Conservation (phyloP, 148 eudicot species). For the Selenicereus undatus region DNA sequence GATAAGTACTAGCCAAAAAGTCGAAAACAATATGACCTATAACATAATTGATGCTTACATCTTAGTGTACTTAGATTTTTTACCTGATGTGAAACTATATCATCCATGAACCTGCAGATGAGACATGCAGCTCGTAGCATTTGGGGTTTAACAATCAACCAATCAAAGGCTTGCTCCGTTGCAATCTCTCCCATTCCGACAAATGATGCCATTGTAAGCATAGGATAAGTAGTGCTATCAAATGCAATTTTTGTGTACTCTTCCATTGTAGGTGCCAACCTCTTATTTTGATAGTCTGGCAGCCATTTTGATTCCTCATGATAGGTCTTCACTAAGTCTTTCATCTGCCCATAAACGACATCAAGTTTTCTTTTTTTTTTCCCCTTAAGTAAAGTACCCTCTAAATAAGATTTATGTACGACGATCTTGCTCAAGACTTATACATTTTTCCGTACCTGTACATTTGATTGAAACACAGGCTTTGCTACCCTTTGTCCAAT, state of each 20-base stretch:
- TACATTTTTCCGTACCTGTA: too few relatives aligned
- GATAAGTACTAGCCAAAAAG: too few relatives aligned
- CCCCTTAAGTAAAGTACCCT: too few relatives aligned
- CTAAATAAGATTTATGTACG: too few relatives aligned
- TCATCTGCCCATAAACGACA: not conserved
- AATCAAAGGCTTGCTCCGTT: not conserved
- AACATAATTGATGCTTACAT: too few relatives aligned
- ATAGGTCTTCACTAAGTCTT: not conserved
- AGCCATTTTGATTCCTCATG: constrained; percentile 6
- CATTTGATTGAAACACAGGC: too few relatives aligned
- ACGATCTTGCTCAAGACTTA: too few relatives aligned
- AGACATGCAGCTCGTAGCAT: not conserved
- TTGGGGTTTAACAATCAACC: not conserved
- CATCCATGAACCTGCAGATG: not conserved
- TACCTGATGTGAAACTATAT: not conserved
- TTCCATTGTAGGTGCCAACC: not conserved
- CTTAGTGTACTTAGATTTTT: too few relatives aligned
- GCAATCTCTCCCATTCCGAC: constrained; percentile 6
- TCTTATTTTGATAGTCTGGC: not conserved
- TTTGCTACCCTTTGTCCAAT: too few relatives aligned
- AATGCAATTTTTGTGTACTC: not conserved
- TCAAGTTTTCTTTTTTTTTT: not conserved
- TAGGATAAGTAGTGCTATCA: not conserved
- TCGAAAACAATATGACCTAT: too few relatives aligned
- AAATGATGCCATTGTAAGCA: not conserved